These are phyloP conservation scores for Insectozyma bohioensis DNA, from an alignment of 1,139 yeast species.

Conservation along the genomic window DNA sequence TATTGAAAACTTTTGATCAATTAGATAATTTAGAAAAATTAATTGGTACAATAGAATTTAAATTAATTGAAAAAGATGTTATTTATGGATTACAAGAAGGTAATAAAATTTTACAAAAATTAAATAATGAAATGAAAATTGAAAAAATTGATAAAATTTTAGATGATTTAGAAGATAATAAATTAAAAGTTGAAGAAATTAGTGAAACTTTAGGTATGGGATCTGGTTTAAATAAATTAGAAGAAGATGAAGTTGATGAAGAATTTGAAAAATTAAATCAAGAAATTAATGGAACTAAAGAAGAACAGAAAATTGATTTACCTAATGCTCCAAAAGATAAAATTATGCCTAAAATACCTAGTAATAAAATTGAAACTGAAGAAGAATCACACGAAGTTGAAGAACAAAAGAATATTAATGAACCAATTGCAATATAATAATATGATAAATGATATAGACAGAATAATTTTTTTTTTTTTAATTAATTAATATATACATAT, in stretches of 20 bases:
- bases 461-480: slow-evolving; percentile 2
- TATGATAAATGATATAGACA: background rate
- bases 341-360: slow-evolving; percentile 22
- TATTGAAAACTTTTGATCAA: slow-evolving; percentile 73
- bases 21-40: slow-evolving; percentile 72
- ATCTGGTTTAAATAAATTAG: slow-evolving; percentile 47
- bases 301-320: slow-evolving; percentile 10
- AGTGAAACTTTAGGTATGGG: slow-evolving; percentile 47
- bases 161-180: slow-evolving; percentile 84
- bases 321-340: slow-evolving; percentile 21
- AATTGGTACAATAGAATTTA: slow-evolving; percentile 80
- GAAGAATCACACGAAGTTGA: slow-evolving; percentile 11
- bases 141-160: slow-evolving; percentile 79
- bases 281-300: slow-evolving; percentile 31
- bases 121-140: slow-evolving; percentile 75
- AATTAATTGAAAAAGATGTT: slow-evolving; percentile 83
- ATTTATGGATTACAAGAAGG: slow-evolving; percentile 79
- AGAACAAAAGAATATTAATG: slow-evolving; percentile 17
- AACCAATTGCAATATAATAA: slow-evolving; percentile 17
- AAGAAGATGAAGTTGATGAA: slow-evolving; percentile 66
- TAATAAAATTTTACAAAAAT: slow-evolving; percentile 65
- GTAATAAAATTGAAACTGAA: slow-evolving; percentile 6
- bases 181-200: slow-evolving; percentile 70
- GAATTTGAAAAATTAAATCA: slow-evolving; percentile 54
- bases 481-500: slow-evolving; percentile 2